A percentile compares a stretch with the other conserved stretches of the same genome.
Conservation (phyloP, 345 rosid species). For the Pistacia atlantica region DNA sequence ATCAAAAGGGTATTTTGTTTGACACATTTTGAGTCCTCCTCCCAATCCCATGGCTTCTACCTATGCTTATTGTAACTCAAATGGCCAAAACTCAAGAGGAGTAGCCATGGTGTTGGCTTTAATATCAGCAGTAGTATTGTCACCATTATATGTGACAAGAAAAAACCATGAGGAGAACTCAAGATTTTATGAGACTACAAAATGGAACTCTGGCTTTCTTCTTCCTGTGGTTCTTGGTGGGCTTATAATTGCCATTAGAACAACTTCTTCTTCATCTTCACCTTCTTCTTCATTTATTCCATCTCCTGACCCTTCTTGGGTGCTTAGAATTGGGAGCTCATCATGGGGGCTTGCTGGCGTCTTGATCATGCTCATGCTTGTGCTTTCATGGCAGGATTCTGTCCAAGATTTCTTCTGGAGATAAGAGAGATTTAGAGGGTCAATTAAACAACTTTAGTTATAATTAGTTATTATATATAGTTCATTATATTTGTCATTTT, state of each 20-base stretch:
- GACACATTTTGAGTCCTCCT: not conserved
- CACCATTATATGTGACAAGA: constrained; percentile 43
- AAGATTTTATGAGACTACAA: constrained; percentile 26
- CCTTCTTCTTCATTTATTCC: constrained; percentile 23
- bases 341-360: constrained; percentile 67
- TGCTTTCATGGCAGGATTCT: constrained; percentile 60
- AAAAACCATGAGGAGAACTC: constrained; percentile 23
- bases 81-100: constrained; percentile 37
- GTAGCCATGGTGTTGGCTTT: constrained; percentile 66
- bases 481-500: not conserved
- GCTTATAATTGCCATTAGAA: constrained; percentile 53
- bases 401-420: constrained; percentile 56
- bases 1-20: not conserved
- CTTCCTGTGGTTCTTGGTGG: constrained; percentile 62
- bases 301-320: constrained; percentile 51
- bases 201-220: constrained; percentile 49
- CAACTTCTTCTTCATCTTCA: constrained; percentile 36
- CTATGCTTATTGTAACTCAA: not conserved
- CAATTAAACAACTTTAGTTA: no score
- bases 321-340: constrained; percentile 58
- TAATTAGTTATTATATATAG: not conserved
- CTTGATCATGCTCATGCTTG: constrained; percentile 55
- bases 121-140: constrained; percentile 44
- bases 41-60: constrained; percentile 12
- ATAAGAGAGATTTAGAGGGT: constrained; percentile 4